A percentile compares a stretch with the other conserved stretches of the same genome.
Evolutionary conservation across 805 yeast genomes (phyloP).

Genomic region (Blastobotrys robertii): DNA sequence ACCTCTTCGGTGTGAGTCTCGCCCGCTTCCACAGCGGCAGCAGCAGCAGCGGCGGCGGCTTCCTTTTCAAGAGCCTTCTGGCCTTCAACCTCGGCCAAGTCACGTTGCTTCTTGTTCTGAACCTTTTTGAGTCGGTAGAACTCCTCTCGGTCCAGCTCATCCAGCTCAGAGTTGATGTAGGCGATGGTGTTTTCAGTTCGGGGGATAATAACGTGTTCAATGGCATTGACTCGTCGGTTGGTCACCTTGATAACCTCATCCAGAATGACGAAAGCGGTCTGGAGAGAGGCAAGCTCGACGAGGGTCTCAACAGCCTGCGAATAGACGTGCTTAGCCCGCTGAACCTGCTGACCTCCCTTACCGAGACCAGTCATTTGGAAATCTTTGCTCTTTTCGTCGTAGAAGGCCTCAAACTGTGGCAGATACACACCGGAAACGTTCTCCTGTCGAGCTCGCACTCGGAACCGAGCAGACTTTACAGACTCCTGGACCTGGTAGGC

Average conservation of each 20-base stretch:
- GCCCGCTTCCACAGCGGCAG: constrained; percentile 15
- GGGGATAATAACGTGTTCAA: constrained; percentile 96
- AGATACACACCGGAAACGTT: constrained; percentile 92
- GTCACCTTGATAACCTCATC: constrained; percentile 98
- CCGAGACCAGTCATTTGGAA: constrained; percentile 96
- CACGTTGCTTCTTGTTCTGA: constrained; percentile 85
- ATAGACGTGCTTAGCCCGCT: constrained; percentile 85
- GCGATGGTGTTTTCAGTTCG: constrained; percentile 92
- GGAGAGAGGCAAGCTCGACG: constrained; percentile 90
- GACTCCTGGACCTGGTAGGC: constrained; percentile 94
- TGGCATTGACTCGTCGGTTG: constrained; percentile 96
- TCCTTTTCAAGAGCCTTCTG: constrained; percentile 13
- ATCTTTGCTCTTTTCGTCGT: constrained; percentile 81
- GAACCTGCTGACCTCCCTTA: constrained; percentile 97
- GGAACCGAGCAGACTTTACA: constrained; percentile 79
- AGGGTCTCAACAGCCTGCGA: constrained; percentile 95
- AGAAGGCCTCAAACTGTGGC: constrained; percentile 83
- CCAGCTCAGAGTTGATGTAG: constrained; percentile 89
- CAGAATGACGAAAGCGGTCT: constrained; percentile 90
- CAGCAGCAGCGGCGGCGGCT: constrained; percentile 8
- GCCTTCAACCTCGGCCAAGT: constrained; percentile 52
- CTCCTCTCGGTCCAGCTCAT: constrained; percentile 97
- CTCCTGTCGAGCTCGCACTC: constrained; percentile 85
- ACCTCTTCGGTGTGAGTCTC: constrained; percentile 11
- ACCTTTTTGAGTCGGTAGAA: constrained; percentile 94